Evolutionary conservation across 228 moss, liverwort and hornwort species (phyloP), one percentile per base, ranked within the genome.

Genomic region (Sphagnum fallax): DNA sequence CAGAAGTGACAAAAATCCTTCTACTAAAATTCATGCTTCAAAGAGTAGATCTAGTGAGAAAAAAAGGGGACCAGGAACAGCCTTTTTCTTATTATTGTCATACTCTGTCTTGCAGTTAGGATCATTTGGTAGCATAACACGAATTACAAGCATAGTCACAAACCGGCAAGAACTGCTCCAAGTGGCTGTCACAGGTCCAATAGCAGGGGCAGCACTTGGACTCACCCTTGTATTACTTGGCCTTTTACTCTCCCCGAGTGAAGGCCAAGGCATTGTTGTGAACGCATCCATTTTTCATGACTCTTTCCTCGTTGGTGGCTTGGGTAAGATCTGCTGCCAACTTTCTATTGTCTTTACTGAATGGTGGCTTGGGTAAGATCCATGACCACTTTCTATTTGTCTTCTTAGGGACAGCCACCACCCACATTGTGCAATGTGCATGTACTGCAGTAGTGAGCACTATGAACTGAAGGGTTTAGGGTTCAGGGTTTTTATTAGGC

Each of bases 121-220:
- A 71, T 75, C 80, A 12, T 84, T 84, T 66, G 84, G 84, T 64
- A 81, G 70, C 14, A 84, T 84, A 51, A 84, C 84, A 67, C 77
- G 84, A 52, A 84, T 84, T 12, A 78, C 75, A 52, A 84, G 78
- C 55, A 74, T 84, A 48, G 74, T 84, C 58, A 72, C 64, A 53
- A 75, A 52, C 60, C 75, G 84, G 62, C 72, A 71, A 16, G 81
- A 78, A 59, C 62, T 84, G n/a, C 50, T 84, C 48, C 75, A 74
- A 68, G 64, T 84, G 55, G 75, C 84, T 49, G 72, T 71, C 63
- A 73, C 84, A 16, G 84, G 84, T 47, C 81, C 84, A 10, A 72
- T 84, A n/a, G 70, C 73, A 65, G 84, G 81, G 50, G 75, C 67
- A 50, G 67, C 68, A 16, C 10, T 78, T 49, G 84, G 80, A 11